Percentiles rank a stretch among this genome's conserved stretches.
Conservation (phyloP, 2,329 filamentous ascomycete species). For the Colletotrichum orchidophilum region DNA sequence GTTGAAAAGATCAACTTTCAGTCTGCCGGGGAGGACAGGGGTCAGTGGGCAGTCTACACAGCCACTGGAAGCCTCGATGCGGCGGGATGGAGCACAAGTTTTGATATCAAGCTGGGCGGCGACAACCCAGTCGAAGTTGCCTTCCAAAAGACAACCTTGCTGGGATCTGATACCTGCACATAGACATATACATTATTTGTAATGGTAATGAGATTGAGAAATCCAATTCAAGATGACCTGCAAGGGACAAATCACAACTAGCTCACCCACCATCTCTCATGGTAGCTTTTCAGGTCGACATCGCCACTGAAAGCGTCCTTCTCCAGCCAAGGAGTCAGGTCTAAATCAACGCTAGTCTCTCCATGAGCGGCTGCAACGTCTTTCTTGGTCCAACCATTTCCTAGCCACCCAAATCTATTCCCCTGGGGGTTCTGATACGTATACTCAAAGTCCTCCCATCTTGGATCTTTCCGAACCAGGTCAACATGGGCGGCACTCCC, state of each 20-base stretch:
- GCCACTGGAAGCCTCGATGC: neutral
- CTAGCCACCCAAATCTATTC: conserved; percentile 69
- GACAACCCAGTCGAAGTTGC: conserved; percentile 5
- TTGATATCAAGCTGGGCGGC: conserved; percentile 26
- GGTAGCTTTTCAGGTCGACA: neutral
- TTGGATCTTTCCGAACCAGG: conserved; percentile 60
- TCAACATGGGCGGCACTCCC: conserved; percentile 72
- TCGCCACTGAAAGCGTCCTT: neutral
- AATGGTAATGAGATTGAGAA: neutral
- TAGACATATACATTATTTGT: neutral
- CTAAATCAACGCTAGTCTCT: neutral
- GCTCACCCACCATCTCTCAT: neutral
- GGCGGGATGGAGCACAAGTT: conserved; percentile 23
- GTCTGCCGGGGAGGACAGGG: conserved; percentile 10
- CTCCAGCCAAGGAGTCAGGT: neutral
- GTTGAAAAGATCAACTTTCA: conserved; percentile 23
- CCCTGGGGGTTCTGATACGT: conserved; percentile 53
- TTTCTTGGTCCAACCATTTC: conserved; percentile 71
- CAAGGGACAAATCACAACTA: neutral
- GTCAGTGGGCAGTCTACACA: conserved; percentile 25
- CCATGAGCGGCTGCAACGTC: conserved; percentile 48
- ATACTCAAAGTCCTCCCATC: conserved; percentile 66
- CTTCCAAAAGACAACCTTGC: neutral
- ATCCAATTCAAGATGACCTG: neutral
- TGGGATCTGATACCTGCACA: conserved; percentile 4